These are phyloP conservation scores for Trichosporon asahii DNA, from an alignment of 1,284 basidiomycete genomes.

Conservation along the genomic window DNA sequence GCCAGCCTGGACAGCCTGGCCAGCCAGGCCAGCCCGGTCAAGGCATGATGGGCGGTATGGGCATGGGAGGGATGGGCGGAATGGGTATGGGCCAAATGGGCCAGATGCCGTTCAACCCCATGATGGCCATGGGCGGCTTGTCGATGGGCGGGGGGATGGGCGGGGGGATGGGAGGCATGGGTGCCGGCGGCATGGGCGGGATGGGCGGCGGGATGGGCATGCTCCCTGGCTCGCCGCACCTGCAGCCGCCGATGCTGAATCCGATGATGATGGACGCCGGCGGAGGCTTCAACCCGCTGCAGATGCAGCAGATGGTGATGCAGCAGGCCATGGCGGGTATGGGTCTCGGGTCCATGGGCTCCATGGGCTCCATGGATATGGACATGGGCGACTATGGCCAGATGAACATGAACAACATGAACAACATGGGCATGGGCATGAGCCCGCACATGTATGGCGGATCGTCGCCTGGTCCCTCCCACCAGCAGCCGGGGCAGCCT, in stretches of 20 bases:
- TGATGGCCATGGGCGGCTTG: background rate
- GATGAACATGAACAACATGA: background rate
- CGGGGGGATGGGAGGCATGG: background rate
- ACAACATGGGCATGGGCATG: background rate
- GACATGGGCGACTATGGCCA: background rate
- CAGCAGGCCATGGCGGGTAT: slow-evolving; percentile 5
- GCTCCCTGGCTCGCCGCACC: slow-evolving; percentile 3
- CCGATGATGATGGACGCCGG: background rate
- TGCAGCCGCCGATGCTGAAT: slow-evolving; percentile 9
- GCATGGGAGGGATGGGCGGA: slow-evolving; percentile 2
- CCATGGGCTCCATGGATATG: too few species aligned
- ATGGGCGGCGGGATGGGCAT: background rate
- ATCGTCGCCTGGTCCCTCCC: background rate
- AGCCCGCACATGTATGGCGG: background rate
- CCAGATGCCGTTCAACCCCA: slow-evolving; percentile 15
- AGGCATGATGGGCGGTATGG: too few species aligned
- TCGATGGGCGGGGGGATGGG: background rate
- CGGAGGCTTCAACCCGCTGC: background rate
- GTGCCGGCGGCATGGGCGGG: background rate
- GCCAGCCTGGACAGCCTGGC: background rate
- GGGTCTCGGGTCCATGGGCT: background rate
- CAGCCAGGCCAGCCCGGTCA: too few species aligned
- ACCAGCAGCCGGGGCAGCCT: background rate
- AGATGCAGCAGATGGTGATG: slow-evolving; percentile 7
- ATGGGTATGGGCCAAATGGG: slow-evolving; percentile 15